phyloP scores from a whole-genome alignment of 2,329 filamentous ascomycete species.

The Coniochaeta pulveracea region DNA sequence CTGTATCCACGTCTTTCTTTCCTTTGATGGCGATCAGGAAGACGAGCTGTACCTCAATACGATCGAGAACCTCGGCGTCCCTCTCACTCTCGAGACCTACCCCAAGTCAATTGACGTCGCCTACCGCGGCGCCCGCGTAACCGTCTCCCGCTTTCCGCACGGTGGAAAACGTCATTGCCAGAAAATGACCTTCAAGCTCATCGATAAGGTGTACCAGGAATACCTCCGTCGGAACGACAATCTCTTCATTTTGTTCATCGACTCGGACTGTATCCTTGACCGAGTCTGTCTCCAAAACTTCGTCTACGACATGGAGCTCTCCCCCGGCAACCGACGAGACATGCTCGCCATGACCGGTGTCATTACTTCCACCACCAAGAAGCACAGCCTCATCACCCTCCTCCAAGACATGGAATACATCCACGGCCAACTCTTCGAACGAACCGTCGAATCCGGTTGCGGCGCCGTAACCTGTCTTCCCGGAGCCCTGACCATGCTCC shows the following conservation, averaged over 20 bases:
- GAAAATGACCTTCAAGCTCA: slow-evolving; percentile 84
- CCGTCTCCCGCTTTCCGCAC: slow-evolving; percentile 83
- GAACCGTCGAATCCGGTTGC: slow-evolving; percentile 88
- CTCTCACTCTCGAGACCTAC: slow-evolving; percentile 63
- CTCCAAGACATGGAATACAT: slow-evolving; percentile 98
- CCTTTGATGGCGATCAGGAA: slow-evolving; percentile 83
- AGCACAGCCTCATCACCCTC: slow-evolving; percentile 79
- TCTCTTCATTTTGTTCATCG: slow-evolving; percentile 91
- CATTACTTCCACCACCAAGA: slow-evolving; percentile 87
- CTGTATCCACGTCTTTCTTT: slow-evolving; percentile 90
- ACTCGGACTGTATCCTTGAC: slow-evolving; percentile 93
- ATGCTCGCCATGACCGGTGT: slow-evolving; percentile 98
- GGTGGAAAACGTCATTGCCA: slow-evolving; percentile 92
- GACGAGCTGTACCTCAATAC: slow-evolving; percentile 84
- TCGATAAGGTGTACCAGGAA: slow-evolving; percentile 81
- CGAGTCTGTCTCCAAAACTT: slow-evolving; percentile 90
- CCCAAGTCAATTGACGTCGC: slow-evolving; percentile 84
- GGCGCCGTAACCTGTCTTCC: slow-evolving; percentile 91
- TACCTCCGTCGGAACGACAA: slow-evolving; percentile 85
- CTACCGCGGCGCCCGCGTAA: slow-evolving; percentile 74
- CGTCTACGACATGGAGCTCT: slow-evolving; percentile 97
- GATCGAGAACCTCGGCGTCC: slow-evolving; percentile 73
- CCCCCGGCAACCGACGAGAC: slow-evolving; percentile 79
- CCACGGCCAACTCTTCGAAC: slow-evolving; percentile 91
- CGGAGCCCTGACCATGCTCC: slow-evolving; percentile 87